These are phyloP conservation scores for Alternaria sp. DNA, from an alignment of 2,329 filamentous ascomycete species.

Conservation along the genomic window DNA sequence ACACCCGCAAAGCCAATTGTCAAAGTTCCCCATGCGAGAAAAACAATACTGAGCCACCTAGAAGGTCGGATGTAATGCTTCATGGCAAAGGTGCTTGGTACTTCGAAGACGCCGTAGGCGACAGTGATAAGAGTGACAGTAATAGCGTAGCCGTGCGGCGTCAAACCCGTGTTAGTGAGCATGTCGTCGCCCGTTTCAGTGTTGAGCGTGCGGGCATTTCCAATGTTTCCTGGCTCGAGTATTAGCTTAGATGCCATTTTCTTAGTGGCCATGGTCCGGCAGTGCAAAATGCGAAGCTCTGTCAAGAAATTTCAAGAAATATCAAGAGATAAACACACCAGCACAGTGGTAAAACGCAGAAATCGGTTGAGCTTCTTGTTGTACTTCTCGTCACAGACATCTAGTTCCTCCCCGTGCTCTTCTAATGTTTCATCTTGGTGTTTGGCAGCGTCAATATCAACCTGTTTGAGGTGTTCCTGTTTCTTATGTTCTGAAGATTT, in stretches of 20 bases:
- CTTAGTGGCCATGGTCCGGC: neutral
- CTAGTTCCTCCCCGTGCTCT: constrained; percentile 7
- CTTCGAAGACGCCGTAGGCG: constrained; percentile 53
- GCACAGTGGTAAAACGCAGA: constrained; percentile 12
- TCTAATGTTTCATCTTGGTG: neutral
- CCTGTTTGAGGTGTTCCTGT: constrained; percentile 1
- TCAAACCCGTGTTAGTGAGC: constrained; percentile 68
- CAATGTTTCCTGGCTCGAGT: constrained; percentile 41
- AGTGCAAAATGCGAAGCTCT: neutral
- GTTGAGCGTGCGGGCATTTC: constrained; percentile 75
- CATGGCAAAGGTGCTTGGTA: constrained; percentile 66
- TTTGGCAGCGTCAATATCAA: constrained; percentile 1
- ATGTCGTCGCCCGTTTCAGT: constrained; percentile 66
- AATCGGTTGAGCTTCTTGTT: constrained; percentile 10
- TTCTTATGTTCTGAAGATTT: neutral
- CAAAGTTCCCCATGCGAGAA: constrained; percentile 54
- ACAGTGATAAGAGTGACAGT: constrained; percentile 35
- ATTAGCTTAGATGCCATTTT: neutral
- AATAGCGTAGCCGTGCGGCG: constrained; percentile 60
- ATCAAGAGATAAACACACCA: constrained; percentile 15
- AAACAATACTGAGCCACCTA: constrained; percentile 48
- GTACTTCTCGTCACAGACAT: constrained; percentile 5
- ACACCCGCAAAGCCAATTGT: constrained; percentile 57
- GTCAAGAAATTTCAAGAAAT: constrained; percentile 13
- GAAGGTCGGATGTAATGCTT: constrained; percentile 60